Percentiles rank a stretch among this genome's conserved stretches.
These are phyloP conservation scores for Phalaenopsis equestris DNA, from an alignment of 106 monocot species.

Conservation along the genomic window DNA sequence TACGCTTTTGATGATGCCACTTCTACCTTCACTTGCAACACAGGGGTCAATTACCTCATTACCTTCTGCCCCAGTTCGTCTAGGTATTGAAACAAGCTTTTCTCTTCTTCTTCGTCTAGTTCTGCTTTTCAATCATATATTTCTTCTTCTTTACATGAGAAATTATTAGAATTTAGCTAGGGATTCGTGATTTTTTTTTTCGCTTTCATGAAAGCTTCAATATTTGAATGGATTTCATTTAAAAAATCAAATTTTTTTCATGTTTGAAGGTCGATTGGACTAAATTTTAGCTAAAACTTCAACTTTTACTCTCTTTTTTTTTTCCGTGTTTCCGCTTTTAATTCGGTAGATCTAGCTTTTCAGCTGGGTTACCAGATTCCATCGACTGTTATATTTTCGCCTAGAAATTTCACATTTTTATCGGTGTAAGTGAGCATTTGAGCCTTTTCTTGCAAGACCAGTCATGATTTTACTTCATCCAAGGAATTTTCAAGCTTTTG, in stretches of 20 bases:
- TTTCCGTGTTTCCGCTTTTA: no score
- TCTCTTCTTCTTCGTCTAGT: background rate
- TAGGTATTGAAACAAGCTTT: constrained; percentile 19
- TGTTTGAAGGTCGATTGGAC: background rate
- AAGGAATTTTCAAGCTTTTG: background rate
- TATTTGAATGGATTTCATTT: background rate
- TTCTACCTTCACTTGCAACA: constrained; percentile 10
- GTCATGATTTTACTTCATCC: background rate
- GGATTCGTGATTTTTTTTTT: no score
- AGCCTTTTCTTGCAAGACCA: no score
- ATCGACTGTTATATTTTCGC: background rate
- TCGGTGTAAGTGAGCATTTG: no score
- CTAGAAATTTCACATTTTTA: no score
- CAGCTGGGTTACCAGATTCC: background rate
- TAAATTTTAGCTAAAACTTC: background rate
- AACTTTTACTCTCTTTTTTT: background rate
- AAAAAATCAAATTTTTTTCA: background rate
- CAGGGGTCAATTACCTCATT: constrained; percentile 53
- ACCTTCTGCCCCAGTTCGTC: constrained; percentile 82
- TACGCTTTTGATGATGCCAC: constrained; percentile 1
- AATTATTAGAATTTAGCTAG: background rate
- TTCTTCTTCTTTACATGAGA: background rate
- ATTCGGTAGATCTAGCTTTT: no score
- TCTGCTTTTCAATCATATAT: background rate
- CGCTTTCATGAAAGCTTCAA: background rate